Conservation (phyloP, 768 basidiomycete genomes). For the Pholiota conissans region DNA sequence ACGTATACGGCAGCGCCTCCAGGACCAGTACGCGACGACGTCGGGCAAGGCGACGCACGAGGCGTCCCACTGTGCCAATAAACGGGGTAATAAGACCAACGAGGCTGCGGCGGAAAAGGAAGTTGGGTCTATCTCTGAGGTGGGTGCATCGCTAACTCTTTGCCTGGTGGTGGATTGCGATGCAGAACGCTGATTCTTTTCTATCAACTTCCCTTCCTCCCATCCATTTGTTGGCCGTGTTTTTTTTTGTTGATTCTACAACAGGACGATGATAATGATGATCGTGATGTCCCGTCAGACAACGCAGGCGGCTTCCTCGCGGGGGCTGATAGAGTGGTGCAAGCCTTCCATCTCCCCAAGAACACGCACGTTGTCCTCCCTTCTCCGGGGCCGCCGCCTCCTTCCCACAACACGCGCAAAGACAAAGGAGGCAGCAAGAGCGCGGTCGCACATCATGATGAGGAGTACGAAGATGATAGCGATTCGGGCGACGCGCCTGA, state of each 20-base stretch:
- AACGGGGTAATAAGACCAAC: constrained; percentile 6
- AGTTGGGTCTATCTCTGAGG: constrained; percentile 11
- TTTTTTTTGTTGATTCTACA: no score
- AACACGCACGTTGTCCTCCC: constrained; percentile 39
- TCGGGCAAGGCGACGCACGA: constrained; percentile 19
- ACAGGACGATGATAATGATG: constrained; percentile 4
- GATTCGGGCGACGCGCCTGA: constrained; percentile 17
- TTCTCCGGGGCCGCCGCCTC: constrained; percentile 4
- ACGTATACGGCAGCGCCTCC: constrained; percentile 79
- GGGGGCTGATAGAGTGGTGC: constrained; percentile 70
- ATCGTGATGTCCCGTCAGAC: constrained; percentile 20
- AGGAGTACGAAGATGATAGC: constrained; percentile 17
- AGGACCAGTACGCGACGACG: constrained; percentile 66
- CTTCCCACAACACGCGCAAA: background rate
- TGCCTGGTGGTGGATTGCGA: constrained; percentile 7
- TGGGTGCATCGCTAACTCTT: constrained; percentile 15
- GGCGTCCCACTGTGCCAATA: background rate
- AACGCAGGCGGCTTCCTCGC: constrained; percentile 67
- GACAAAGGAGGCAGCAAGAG: background rate
- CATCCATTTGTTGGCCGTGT: background rate
- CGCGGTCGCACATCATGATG: no score
- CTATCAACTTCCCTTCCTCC: no score
- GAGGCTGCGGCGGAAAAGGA: constrained; percentile 15
- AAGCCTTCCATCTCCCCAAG: constrained; percentile 70
- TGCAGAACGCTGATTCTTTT: background rate